phyloP scores from a whole-genome alignment of 2,329 filamentous ascomycete species.

The Aspergillus pseudonomiae region DNA sequence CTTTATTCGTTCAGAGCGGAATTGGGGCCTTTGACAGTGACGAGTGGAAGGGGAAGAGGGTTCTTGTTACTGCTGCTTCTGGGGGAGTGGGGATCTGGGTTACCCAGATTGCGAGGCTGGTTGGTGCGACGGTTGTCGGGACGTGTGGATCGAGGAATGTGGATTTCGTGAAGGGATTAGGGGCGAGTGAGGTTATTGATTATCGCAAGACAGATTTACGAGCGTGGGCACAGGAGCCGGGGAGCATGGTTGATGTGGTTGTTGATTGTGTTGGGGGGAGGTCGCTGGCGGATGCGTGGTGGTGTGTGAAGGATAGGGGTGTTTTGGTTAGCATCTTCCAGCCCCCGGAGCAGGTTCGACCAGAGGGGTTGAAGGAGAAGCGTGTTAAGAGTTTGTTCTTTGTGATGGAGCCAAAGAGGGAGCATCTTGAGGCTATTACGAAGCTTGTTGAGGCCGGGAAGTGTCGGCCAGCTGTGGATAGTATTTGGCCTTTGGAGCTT shows the following conservation, averaged over 20 bases:
- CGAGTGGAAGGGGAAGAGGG: conserved; percentile 36
- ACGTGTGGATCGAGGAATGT: conserved; percentile 44
- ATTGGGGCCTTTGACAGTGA: conserved; percentile 15
- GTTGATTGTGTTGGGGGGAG: conserved; percentile 50
- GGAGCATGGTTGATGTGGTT: conserved; percentile 46
- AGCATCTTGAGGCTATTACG: conserved; percentile 42
- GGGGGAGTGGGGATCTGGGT: conserved; percentile 51
- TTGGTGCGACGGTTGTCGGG: conserved; percentile 43
- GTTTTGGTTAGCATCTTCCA: conserved; percentile 45
- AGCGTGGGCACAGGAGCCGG: conserved; percentile 33
- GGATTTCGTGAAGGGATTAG: conserved; percentile 43
- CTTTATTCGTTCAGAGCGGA: conserved; percentile 44
- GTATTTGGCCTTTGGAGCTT: conserved; percentile 45
- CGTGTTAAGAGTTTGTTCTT: conserved; percentile 45
- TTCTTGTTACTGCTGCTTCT: conserved; percentile 50
- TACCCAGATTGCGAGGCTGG: conserved; percentile 35
- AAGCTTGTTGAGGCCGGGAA: conserved; percentile 42
- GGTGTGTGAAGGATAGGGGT: conserved; percentile 40
- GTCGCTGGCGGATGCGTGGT: conserved; percentile 49
- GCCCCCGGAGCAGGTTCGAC: conserved; percentile 37
- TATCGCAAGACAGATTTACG: conserved; percentile 32
- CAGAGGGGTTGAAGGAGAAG: conserved; percentile 26
- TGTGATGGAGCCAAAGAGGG: conserved; percentile 43
- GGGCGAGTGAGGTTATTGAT: conserved; percentile 47
- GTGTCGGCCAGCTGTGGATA: conserved; percentile 44